Conservation (phyloP, 1,284 basidiomycete species). For the Takashimella tepidaria region DNA sequence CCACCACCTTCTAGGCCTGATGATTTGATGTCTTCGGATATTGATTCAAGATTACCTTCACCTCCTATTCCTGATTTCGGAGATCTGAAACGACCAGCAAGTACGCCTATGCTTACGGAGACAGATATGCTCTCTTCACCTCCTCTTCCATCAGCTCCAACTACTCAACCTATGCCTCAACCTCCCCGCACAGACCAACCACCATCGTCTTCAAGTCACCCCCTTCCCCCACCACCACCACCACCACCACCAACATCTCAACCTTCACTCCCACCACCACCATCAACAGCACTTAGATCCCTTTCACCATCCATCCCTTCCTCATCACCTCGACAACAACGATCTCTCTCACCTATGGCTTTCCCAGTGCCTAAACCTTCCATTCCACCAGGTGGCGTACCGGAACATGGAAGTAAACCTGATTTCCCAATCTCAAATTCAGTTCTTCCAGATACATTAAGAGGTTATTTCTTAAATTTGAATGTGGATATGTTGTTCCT, state of each 20-base stretch:
- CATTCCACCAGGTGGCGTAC: neutral
- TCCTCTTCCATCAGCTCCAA: neutral
- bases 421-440: constrained; percentile 57
- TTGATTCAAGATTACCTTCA: constrained; percentile 8
- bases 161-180: neutral
- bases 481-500: constrained; percentile 68
- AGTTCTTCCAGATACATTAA: constrained; percentile 59
- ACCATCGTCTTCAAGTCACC: neutral
- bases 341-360: neutral
- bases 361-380: neutral
- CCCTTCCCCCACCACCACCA: neutral
- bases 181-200: neutral
- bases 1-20: constrained; percentile 19
- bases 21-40: constrained; percentile 2
- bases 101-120: constrained; percentile 18
- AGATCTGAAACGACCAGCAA: constrained; percentile 22
- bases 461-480: constrained; percentile 55
- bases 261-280: neutral
- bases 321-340: neutral
- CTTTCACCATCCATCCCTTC: neutral
- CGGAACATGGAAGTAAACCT: constrained; percentile 24
- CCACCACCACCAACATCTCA: neutral
- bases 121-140: neutral
- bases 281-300: neutral
- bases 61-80: constrained; percentile 22